Evolutionary conservation across 768 basidiomycete species (phyloP), one percentile per base, ranked within the genome.

Genomic region (Pleurotus citrinopileatus): DNA sequence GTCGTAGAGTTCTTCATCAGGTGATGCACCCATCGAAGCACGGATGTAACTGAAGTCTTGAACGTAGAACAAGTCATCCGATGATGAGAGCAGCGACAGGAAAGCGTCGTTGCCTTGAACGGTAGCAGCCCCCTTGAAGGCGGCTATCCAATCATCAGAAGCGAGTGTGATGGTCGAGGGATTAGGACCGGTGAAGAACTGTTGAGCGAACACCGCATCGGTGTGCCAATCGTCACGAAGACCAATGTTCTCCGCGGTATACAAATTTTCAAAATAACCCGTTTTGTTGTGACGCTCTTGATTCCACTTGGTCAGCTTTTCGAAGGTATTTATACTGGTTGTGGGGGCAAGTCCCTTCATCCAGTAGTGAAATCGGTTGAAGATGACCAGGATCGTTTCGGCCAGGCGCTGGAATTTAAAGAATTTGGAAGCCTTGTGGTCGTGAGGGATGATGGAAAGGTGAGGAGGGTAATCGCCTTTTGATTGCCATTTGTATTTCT

Each of bases 161-260:
- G 65, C 67, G 13, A 59, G 53, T 2, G 55, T 59, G 52, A 69
- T 62, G 8, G 60, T 63, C 22, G 64, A 63, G 10, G 68, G 64
- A 50, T 69, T 67, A 22, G 62, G 53, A 10, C 68, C 68, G 27
- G 62, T 66, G 42, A 69, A 64, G 40, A 62, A 61, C 45, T 69
- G 68, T 38, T 67, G 66, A 10, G 55, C 65, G 45, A 66, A 69
- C 15, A 61, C 65, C 17, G 63, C 64, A 44, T 69, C 68, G 10
- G 65, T 65, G 43, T 65, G 67, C 68, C 68, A 69, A 48, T 69
- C 68, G n/a, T 53, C 23, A 27, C 66, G 63, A 42, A 57, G 58
- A 2, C 68, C 68, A n/a, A 69, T 59, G 52, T 67, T 69, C 20
- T 50, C 53, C 37, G 43, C 46, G 26, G 37, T 58, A 51, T 61